phyloP scores from a whole-genome alignment of 176 grass and related monocot genomes.

The Coix lacrymajobi region DNA sequence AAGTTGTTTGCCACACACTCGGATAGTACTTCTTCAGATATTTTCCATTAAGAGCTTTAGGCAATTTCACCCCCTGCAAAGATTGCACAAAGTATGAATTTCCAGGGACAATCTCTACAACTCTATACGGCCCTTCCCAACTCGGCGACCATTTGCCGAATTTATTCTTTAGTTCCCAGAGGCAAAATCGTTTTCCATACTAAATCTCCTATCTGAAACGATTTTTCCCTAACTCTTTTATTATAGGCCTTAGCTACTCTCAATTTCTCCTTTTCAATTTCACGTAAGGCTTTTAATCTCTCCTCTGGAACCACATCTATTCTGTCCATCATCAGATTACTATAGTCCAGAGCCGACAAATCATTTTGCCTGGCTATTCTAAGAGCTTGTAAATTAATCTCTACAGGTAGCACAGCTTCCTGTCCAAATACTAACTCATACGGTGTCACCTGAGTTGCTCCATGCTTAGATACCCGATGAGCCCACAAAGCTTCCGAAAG shows the following conservation, averaged over 20 bases:
- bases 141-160: neutral
- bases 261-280: neutral
- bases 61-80: neutral
- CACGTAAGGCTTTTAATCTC: too few species aligned
- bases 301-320: neutral
- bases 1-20: too few species aligned
- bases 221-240: neutral
- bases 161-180: neutral
- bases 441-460: too few species aligned
- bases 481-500: conserved; percentile 23
- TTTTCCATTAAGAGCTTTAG: neutral
- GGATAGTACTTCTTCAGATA: too few species aligned
- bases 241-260: neutral
- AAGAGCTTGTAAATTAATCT: neutral
- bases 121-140: neutral
- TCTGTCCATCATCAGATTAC: neutral
- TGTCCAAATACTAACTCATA: too few species aligned
- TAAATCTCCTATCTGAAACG: neutral
- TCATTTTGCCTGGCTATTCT: neutral
- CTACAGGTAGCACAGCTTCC: neutral
- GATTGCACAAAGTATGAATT: neutral
- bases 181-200: conserved; percentile 1
- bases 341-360: neutral
- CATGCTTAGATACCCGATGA: conserved; percentile 18
- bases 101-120: neutral